Base-by-base conservation (phyloP, 805 yeast species). In the Candida pseudoglaebosa region DNA sequence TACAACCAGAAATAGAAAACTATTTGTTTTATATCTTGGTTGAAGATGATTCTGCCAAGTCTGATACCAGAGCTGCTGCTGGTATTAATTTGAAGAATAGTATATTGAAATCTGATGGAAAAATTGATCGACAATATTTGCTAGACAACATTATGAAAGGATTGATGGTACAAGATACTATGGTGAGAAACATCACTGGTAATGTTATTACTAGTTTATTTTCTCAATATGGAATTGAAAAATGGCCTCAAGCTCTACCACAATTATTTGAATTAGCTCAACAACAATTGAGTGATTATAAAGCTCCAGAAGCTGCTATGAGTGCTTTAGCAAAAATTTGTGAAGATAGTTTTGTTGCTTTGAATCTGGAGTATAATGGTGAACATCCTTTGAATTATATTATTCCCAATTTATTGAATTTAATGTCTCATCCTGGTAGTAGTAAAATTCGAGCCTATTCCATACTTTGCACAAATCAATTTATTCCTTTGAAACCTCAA, bases 171-270 rank as follows among this genome's bases (percentile, higher is more conserved):
- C 48, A 62, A 1, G 75, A 75, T 38, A 57, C 65, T n/a, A 65
- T 86, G 47, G 84, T 91, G 20, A 75, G 95, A 44, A 88, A 85
- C 54, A 86, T 91, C 43, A 82, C 96, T 4, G 96, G 97, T 28
- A 89, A 82, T 53, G 95, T 89, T 36, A 80, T 91, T 37, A 85
- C 97, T 2, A 74, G 96, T 0, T 62, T 93, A 21, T 84, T 89
- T 48, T 70, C 84, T 2, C 68, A 77, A 7, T 71, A 76, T 32
- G 95, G 96, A 1, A 68, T 84, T 31, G 64, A 70, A 18, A 67
- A 70, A 19, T 87, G 96, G 96, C 89, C 93, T 2, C 74, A 70
- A 32, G 69, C 83, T 20, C 62, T 91, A n/a, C 80, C 84, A 2
- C 80, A 77, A 46, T 66, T 91, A 35, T 59, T 90, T 47, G 76